Evolutionary conservation across 202 grass and related monocot genomes (phyloP).

Genomic region (Setaria viridis): DNA sequence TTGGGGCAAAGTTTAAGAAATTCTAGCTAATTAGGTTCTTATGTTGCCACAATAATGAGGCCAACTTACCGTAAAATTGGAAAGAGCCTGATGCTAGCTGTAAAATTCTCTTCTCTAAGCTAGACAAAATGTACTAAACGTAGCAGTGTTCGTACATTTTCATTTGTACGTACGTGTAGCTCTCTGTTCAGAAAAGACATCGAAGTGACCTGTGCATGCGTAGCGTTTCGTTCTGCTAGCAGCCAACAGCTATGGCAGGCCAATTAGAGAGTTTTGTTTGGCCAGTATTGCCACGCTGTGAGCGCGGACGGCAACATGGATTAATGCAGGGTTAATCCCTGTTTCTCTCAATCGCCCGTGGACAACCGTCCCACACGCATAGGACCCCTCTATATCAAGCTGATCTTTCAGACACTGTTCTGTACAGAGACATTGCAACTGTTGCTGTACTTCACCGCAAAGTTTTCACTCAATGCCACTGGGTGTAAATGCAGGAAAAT

Average conservation of each 20-base stretch:
- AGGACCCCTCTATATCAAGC: background rate
- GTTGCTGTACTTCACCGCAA: constrained; percentile 4
- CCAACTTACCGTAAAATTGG: too few relatives aligned
- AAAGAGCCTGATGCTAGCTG: background rate
- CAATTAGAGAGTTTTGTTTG: constrained; percentile 11
- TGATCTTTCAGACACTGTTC: background rate
- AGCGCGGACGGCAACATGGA: background rate
- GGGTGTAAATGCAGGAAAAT: background rate
- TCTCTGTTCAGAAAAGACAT: constrained; percentile 24
- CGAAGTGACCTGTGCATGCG: constrained; percentile 38
- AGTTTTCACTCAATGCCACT: background rate
- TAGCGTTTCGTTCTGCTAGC: background rate
- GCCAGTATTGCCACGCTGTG: constrained; percentile 12
- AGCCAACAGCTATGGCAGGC: constrained; percentile 20
- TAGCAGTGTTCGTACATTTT: background rate
- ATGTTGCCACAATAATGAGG: background rate
- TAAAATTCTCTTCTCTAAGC: constrained; percentile 2
- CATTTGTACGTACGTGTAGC: background rate
- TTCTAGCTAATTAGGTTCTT: background rate
- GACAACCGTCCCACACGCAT: constrained; percentile 2
- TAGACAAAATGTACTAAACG: constrained; percentile 33
- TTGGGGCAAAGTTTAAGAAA: background rate
- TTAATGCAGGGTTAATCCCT: constrained; percentile 14
- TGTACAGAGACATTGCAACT: background rate
- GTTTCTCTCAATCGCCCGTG: constrained; percentile 3